Percentiles rank a stretch among this genome's conserved stretches.
phyloP scores from a whole-genome alignment of 371 early-diverging fungal genomes.

The Mortierella sp. region DNA sequence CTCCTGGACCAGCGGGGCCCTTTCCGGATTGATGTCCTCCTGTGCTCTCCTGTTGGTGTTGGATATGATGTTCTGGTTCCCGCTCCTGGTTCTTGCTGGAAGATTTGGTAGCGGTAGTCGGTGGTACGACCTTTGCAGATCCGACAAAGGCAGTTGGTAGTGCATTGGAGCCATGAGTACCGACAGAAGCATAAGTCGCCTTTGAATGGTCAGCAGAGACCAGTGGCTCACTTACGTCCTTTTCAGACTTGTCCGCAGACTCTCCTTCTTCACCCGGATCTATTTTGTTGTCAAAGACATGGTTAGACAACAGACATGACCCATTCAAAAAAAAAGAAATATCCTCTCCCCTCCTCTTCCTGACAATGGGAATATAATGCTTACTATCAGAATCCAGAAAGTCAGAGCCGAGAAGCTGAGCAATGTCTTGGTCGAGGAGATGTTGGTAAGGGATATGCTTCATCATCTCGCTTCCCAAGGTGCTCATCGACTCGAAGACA shows the following conservation, averaged over 20 bases:
- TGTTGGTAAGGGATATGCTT: constrained; percentile 9
- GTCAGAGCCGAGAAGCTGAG: constrained; percentile 9
- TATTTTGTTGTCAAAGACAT: background rate
- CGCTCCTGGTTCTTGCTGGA: background rate
- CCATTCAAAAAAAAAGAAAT: background rate
- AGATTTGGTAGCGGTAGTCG: background rate
- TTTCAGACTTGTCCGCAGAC: background rate
- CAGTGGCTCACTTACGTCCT: background rate
- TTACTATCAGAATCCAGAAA: background rate
- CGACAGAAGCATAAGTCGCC: too few species aligned
- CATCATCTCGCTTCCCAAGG: constrained; percentile 8
- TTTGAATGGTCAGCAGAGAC: background rate
- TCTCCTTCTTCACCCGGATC: background rate
- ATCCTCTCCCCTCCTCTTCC: background rate
- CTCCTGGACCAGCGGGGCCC: background rate
- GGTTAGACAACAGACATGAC: too few species aligned
- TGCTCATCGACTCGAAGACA: background rate
- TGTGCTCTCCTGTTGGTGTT: background rate
- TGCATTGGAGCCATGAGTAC: background rate
- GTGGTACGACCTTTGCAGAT: background rate
- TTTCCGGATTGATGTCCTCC: constrained; percentile 2
- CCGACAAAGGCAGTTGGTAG: background rate
- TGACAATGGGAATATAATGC: background rate
- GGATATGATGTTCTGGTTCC: background rate
- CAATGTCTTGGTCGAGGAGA: constrained; percentile 3